Evolutionary conservation across 306 rosid genomes (phyloP).

Genomic region (Potentilla sterilis): DNA sequence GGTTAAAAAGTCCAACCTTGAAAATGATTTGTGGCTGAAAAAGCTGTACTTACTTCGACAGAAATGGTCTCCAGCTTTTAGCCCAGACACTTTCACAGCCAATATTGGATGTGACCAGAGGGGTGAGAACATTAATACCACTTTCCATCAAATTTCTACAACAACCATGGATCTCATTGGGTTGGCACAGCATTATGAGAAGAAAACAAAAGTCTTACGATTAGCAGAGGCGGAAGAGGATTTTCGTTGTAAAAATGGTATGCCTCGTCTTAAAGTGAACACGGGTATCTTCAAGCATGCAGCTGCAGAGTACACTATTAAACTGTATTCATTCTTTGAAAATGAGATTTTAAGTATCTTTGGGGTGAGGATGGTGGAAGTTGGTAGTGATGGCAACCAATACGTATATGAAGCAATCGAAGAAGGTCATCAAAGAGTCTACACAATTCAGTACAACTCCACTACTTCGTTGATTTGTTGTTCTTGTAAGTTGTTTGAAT

Average conservation of each 20-base stretch:
- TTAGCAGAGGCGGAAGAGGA: conserved; percentile 20
- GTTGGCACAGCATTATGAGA: conserved; percentile 19
- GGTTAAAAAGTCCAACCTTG: conserved; percentile 15
- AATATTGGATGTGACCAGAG: conserved; percentile 3
- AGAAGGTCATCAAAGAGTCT: conserved; percentile 17
- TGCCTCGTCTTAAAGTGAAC: conserved; percentile 14
- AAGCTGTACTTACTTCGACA: conserved; percentile 8
- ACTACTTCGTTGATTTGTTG: conserved; percentile 4
- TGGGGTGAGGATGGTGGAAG: conserved; percentile 21
- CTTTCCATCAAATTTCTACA: conserved; percentile 23
- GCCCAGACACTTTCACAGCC: conserved; percentile 13
- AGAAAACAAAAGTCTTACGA: background rate
- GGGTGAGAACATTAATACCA: conserved; percentile 9
- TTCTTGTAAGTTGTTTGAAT: conserved; percentile 23
- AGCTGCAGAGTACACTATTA: conserved; percentile 17
- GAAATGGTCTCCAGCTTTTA: conserved; percentile 21
- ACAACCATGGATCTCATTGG: conserved; percentile 17
- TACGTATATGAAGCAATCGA: conserved; percentile 19
- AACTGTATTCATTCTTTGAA: conserved; percentile 18
- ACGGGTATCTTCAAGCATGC: conserved; percentile 20
- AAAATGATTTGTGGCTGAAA: background rate
- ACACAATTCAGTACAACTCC: background rate
- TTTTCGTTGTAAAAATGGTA: conserved; percentile 22
- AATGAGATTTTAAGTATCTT: conserved; percentile 19
- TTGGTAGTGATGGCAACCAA: background rate